Percentiles rank a stretch among this genome's conserved stretches.
Conservation (phyloP, 331 rosid species). For the Stylosanthes scabra region DNA sequence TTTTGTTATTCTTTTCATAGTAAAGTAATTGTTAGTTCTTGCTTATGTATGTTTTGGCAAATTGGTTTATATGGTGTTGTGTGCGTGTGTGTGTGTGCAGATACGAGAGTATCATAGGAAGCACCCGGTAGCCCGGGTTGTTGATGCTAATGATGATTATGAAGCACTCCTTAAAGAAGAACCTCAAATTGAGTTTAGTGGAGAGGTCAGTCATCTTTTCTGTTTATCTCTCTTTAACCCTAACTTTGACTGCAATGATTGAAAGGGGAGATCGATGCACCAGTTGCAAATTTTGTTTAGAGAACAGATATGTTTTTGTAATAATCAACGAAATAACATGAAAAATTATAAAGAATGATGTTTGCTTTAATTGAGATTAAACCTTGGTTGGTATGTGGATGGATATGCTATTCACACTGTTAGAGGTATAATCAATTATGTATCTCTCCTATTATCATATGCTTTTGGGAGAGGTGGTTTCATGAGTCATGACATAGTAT, state of each 20-base stretch:
- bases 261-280: background rate
- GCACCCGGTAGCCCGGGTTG: constrained; percentile 93
- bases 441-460: too few relatives aligned
- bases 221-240: constrained; percentile 14
- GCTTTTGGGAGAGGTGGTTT: too few relatives aligned
- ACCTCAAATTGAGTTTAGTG: constrained; percentile 91
- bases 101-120: constrained; percentile 96
- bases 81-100: constrained; percentile 60
- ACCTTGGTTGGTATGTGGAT: background rate
- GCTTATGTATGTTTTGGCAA: background rate
- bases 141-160: constrained; percentile 76
- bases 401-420: too few relatives aligned
- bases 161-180: constrained; percentile 87
- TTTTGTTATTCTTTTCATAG: background rate
- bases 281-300: background rate
- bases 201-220: constrained; percentile 67
- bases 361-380: background rate
- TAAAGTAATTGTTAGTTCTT: background rate
- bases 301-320: background rate
- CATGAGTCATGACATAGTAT: too few relatives aligned
- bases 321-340: background rate
- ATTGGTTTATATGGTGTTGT: constrained; percentile 36
- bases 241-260: background rate
- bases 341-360: too few relatives aligned
- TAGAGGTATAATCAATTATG: too few relatives aligned